A percentile compares a stretch with the other conserved stretches of the same genome.
Evolutionary conservation across 1,284 basidiomycete species (phyloP).

Genomic region (Papiliotrema laurentii): DNA sequence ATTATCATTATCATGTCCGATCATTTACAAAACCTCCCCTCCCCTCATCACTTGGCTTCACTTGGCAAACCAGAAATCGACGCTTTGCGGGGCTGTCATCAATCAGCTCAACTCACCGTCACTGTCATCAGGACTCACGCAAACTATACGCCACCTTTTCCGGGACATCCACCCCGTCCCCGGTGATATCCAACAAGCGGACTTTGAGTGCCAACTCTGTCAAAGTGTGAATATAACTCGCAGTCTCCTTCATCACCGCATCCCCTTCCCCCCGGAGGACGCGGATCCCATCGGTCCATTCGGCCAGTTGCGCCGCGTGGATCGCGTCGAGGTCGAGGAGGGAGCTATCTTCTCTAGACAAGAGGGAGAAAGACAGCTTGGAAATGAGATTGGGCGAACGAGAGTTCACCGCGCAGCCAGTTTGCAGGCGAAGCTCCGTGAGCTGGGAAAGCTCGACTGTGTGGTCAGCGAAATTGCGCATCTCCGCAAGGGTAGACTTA

Average conservation of each 20-base stretch:
- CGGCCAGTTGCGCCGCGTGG: slow-evolving; percentile 78
- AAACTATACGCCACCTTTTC: slow-evolving; percentile 28
- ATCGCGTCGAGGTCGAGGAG: slow-evolving; percentile 82
- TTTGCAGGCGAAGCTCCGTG: slow-evolving; percentile 70
- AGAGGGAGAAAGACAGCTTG: slow-evolving; percentile 72
- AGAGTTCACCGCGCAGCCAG: slow-evolving; percentile 59
- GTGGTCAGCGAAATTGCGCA: not conserved
- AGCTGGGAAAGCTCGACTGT: slow-evolving; percentile 68
- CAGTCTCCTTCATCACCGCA: slow-evolving; percentile 76
- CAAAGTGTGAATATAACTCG: slow-evolving; percentile 66
- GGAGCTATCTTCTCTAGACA: slow-evolving; percentile 61
- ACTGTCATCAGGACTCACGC: slow-evolving; percentile 15
- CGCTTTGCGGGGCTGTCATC: slow-evolving; percentile 66
- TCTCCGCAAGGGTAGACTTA: slow-evolving; percentile 26
- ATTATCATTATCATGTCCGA: too few species aligned
- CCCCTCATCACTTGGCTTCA: too few species aligned
- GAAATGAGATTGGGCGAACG: slow-evolving; percentile 50
- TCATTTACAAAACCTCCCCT: too few species aligned
- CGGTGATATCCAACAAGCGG: slow-evolving; percentile 83
- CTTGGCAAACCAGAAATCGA: slow-evolving; percentile 79
- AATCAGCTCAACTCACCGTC: not conserved
- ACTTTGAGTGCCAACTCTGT: slow-evolving; percentile 94
- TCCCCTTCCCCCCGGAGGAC: slow-evolving; percentile 76
- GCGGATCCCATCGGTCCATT: slow-evolving; percentile 94
- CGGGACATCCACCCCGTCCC: slow-evolving; percentile 87